Evolutionary conservation across 495 filamentous ascomycete genomes (phyloP), one percentile per base, ranked within the genome.

Genomic region (Hypoxylon fuscum): DNA sequence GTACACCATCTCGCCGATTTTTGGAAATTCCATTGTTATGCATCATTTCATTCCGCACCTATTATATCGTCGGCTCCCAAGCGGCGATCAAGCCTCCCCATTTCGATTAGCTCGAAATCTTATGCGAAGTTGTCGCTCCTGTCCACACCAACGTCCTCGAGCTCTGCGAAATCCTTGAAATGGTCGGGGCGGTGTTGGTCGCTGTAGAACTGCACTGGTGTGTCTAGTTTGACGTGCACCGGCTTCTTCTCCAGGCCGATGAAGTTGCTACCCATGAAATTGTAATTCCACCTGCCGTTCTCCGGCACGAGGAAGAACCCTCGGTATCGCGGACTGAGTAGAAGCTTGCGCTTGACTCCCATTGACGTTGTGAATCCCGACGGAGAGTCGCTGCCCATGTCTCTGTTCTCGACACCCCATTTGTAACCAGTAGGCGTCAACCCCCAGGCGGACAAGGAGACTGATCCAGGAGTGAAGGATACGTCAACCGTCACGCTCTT

Each of bases 241-340:
- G 87, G 81, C 75, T 90, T 92, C 86, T 96, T 97, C 81, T 97
- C 94, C 48, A 96, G 67, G 15, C 84, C 86, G 41, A 87, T 86
- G 71, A 97, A 99, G 12, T 85, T 85, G 56, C 88, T 91, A 34
- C 95, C 95, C 87, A 97, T 93, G 80, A 98, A 98, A 73, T 90
- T 95, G 75, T 96, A 99, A 76, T 99, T 99, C 96, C 96, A 99
- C 20, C 90, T 82, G 41, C 88, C 88, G 25, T 87, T 88, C 59
- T 98, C 96, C 11, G 96, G 96, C 12, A 97, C 92, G 58, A 99
- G 77, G 85, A 98, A 98, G 77, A 91, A 97, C 21, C 96, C 96
- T 66, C 90, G 85, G 65, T 97, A 94, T 74, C 90, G 90, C 73
- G 97, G 93, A 66, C 88, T 93, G 54, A 99, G 83, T 41, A 98